phyloP scores from a whole-genome alignment of 2,329 filamentous ascomycete genomes.

The Epichloe sp. region DNA sequence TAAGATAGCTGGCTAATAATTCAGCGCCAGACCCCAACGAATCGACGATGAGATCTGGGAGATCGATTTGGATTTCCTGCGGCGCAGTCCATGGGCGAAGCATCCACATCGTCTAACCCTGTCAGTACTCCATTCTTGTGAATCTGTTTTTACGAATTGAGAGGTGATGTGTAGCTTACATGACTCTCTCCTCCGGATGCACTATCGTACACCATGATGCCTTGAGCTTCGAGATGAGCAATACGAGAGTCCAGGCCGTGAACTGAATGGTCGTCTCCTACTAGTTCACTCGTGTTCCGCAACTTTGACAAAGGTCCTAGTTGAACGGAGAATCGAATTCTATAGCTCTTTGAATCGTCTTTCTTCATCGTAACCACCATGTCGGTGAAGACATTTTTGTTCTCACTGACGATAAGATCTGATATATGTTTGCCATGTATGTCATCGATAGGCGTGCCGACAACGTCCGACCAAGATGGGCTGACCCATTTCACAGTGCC shows the following conservation, averaged over 20 bases:
- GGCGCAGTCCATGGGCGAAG: slow-evolving; percentile 80
- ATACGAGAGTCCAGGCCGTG: slow-evolving; percentile 27
- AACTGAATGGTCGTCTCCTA: slow-evolving; percentile 22
- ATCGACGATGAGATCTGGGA: slow-evolving; percentile 79
- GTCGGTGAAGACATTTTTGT: slow-evolving; percentile 68
- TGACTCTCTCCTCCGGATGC: slow-evolving; percentile 78
- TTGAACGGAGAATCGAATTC: slow-evolving; percentile 66
- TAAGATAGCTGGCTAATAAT: slow-evolving; percentile 87
- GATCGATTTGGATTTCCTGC: slow-evolving; percentile 88
- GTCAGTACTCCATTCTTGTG: slow-evolving; percentile 4
- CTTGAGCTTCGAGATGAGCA: slow-evolving; percentile 83
- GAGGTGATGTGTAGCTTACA: slow-evolving; percentile 40
- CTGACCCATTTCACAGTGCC: slow-evolving; percentile 91
- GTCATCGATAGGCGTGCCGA: slow-evolving; percentile 62
- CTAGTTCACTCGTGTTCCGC: slow-evolving; percentile 28
- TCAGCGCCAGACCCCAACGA: slow-evolving; percentile 90
- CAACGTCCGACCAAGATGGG: slow-evolving; percentile 86
- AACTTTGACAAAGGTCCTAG: slow-evolving; percentile 59
- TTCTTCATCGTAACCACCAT: slow-evolving; percentile 80
- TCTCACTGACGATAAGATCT: slow-evolving; percentile 64
- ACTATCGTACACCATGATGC: slow-evolving; percentile 94
- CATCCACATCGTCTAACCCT: slow-evolving; percentile 95
- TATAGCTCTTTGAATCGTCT: slow-evolving; percentile 85
- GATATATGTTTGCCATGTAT: slow-evolving; percentile 67
- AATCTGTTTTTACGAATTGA: not conserved